These are phyloP conservation scores for Xylaria sp. DNA, from an alignment of 2,329 filamentous ascomycete genomes.

Conservation along the genomic window DNA sequence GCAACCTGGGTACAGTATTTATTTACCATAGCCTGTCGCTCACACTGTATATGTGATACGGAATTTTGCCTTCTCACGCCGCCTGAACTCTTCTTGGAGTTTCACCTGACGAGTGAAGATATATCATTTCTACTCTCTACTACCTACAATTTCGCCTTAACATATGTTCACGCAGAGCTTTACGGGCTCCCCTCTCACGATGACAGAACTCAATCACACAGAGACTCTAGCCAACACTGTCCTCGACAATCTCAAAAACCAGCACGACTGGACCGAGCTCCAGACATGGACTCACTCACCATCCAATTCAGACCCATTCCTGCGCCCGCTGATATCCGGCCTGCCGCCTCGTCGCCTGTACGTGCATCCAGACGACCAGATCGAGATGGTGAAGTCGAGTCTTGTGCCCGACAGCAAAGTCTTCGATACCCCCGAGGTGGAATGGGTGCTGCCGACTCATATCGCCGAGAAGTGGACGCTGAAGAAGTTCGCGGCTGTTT, in stretches of 20 bases:
- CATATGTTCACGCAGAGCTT: background rate
- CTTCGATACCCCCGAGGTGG: slow-evolving; percentile 51
- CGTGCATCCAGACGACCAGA: slow-evolving; percentile 77
- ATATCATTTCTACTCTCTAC: background rate
- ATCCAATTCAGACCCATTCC: slow-evolving; percentile 35
- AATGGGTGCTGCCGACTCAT: slow-evolving; percentile 74
- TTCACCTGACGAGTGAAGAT: background rate
- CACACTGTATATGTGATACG: background rate
- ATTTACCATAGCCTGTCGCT: background rate
- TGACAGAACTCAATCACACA: slow-evolving; percentile 25
- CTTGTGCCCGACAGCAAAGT: slow-evolving; percentile 42
- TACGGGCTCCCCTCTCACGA: slow-evolving; percentile 9
- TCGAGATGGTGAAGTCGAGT: slow-evolving; percentile 61
- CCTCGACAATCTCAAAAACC: slow-evolving; percentile 64
- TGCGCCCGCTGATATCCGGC: slow-evolving; percentile 64
- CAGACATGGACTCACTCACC: slow-evolving; percentile 44
- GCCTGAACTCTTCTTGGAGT: background rate
- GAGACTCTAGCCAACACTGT: slow-evolving; percentile 53
- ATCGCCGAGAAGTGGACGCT: slow-evolving; percentile 69
- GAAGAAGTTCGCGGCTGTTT: slow-evolving; percentile 59
- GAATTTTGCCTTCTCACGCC: background rate
- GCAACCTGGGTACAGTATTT: background rate
- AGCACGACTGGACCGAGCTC: slow-evolving; percentile 69
- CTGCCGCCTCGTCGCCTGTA: slow-evolving; percentile 69
- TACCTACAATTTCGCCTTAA: background rate